These are phyloP conservation scores for Fusarium continuum DNA, from an alignment of 2,329 filamentous ascomycete genomes.

Conservation along the genomic window DNA sequence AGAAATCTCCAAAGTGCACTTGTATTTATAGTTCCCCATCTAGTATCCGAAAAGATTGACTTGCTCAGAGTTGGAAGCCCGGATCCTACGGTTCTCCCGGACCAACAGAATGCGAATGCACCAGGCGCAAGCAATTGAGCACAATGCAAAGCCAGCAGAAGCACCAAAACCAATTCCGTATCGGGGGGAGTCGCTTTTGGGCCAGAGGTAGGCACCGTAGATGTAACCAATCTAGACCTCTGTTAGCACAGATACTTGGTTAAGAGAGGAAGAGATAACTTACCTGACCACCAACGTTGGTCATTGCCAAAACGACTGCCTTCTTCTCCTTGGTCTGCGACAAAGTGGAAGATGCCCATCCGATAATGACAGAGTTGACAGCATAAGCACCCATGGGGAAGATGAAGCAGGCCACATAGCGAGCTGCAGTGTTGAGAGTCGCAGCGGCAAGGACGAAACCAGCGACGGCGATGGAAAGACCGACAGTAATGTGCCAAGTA, in stretches of 20 bases:
- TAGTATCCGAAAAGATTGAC: slow-evolving; percentile 53
- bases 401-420: slow-evolving; percentile 55
- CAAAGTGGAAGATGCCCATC: slow-evolving; percentile 56
- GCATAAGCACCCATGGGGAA: slow-evolving; percentile 55
- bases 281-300: slow-evolving; percentile 56
- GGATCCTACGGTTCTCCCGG: slow-evolving; percentile 53
- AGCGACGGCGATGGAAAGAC: slow-evolving; percentile 52
- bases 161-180: slow-evolving; percentile 57
- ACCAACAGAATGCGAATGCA: slow-evolving; percentile 52
- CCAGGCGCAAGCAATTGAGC: slow-evolving; percentile 54
- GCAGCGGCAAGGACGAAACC: slow-evolving; percentile 54
- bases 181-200: slow-evolving; percentile 54
- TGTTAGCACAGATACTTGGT: neutral
- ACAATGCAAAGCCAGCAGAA: slow-evolving; percentile 54
- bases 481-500: slow-evolving; percentile 59
- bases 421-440: slow-evolving; percentile 51
- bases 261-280: fast-evolving
- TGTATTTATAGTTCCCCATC: neutral
- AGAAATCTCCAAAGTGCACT: neutral
- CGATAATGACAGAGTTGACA: slow-evolving; percentile 58
- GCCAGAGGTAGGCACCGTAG: slow-evolving; percentile 62
- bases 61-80: slow-evolving; percentile 45
- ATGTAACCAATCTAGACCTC: slow-evolving; percentile 53
- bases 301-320: slow-evolving; percentile 58
- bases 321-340: slow-evolving; percentile 61